Evolutionary conservation across 2,329 filamentous ascomycete species (phyloP).

Genomic region (Diplodia seriata): DNA sequence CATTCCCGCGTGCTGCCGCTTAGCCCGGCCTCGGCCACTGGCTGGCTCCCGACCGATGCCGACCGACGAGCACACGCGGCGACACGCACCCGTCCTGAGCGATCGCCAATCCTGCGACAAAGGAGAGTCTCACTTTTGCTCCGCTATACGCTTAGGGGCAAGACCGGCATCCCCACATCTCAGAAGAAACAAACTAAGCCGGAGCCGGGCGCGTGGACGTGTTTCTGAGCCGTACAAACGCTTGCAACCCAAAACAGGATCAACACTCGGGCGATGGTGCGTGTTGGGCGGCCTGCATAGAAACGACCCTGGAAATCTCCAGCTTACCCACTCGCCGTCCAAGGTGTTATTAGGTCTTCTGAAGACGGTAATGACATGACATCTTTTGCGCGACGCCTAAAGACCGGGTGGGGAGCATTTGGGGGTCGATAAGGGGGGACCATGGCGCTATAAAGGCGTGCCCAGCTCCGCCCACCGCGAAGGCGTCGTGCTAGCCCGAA

Average conservation of each 20-base stretch:
- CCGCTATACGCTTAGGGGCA: background rate
- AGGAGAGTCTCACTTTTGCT: background rate
- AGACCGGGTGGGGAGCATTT: too few species aligned
- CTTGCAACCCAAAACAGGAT: background rate
- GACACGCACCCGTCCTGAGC: background rate
- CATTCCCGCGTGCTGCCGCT: constrained; percentile 15
- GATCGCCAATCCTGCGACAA: background rate
- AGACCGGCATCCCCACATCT: background rate
- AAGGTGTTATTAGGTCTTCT: background rate
- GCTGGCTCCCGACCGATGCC: constrained; percentile 1
- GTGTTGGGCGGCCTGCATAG: background rate
- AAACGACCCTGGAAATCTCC: background rate
- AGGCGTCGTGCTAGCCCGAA: background rate
- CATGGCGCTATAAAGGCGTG: background rate
- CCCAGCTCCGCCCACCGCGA: too few species aligned
- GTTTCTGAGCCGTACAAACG: background rate
- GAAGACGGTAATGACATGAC: too few species aligned
- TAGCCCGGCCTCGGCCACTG: constrained; percentile 9
- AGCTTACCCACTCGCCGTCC: background rate
- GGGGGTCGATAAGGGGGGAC: background rate
- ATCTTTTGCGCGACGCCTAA: background rate
- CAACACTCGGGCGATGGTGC: background rate
- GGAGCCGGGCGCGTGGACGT: background rate
- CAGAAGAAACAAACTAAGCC: background rate
- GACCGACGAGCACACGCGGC: background rate